phyloP scores from a whole-genome alignment of 208 protist genomes.

The Borovskyia barvae region DNA sequence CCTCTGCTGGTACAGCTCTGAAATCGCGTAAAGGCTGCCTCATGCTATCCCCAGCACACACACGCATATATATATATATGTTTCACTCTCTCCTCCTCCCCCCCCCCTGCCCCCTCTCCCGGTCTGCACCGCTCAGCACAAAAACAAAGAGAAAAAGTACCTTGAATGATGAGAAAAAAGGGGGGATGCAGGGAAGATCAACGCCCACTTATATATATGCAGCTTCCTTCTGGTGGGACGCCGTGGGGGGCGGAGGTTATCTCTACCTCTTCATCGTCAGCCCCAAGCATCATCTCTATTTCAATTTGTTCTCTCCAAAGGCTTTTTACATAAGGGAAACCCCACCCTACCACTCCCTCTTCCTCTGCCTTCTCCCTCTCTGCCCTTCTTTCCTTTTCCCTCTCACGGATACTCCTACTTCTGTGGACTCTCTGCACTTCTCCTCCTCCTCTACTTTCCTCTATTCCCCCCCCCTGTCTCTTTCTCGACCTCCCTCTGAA shows the following conservation, averaged over 20 bases:
- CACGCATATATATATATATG: not conserved
- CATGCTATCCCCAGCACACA: not conserved
- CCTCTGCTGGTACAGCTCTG: slow-evolving; percentile 66
- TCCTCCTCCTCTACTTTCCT: no score
- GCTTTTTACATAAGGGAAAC: not conserved
- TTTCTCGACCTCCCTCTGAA: no score
- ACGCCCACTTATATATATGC: no score
- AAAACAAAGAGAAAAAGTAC: not conserved
- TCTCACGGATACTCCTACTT: slow-evolving; percentile 3
- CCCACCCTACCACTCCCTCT: not conserved
- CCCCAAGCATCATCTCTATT: not conserved
- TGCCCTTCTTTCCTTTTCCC: not conserved
- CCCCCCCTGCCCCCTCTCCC: not conserved
- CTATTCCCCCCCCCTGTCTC: no score
- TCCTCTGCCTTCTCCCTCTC: not conserved
- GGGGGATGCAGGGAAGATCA: no score
- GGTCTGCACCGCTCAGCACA: no score
- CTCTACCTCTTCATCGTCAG: no score
- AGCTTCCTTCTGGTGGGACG: not conserved
- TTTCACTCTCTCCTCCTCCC: not conserved
- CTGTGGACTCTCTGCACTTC: slow-evolving; percentile 1
- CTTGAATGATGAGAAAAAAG: no score
- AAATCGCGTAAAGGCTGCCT: slow-evolving; percentile 46
- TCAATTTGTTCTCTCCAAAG: not conserved
- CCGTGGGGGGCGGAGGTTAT: not conserved